Conservation (phyloP, 768 basidiomycete species). For the Tephrocybe sp. region DNA sequence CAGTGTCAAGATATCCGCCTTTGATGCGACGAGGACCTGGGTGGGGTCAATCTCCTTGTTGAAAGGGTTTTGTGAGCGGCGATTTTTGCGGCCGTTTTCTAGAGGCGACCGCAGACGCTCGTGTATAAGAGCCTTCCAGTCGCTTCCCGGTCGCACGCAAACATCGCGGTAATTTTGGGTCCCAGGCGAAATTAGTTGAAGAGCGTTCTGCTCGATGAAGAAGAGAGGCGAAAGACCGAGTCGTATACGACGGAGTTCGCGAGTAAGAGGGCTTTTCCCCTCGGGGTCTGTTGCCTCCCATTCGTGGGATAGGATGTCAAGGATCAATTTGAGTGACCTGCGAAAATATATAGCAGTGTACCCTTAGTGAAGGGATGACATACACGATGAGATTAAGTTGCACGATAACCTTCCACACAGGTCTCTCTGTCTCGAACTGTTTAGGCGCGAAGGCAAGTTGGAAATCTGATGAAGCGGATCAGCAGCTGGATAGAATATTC, state of each 20-base stretch:
- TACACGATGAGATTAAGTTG: conserved; percentile 72
- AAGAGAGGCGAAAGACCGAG: conserved; percentile 48
- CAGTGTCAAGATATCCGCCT: conserved; percentile 58
- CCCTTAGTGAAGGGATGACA: conserved; percentile 4
- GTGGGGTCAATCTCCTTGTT: conserved; percentile 45
- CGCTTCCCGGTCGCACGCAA: conserved; percentile 55
- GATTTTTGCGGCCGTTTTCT: conserved; percentile 2
- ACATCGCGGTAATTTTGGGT: conserved; percentile 32
- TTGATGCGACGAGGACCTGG: conserved; percentile 48
- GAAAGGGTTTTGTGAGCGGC: conserved; percentile 23
- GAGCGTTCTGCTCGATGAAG: conserved; percentile 53
- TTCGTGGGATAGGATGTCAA: conserved; percentile 53
- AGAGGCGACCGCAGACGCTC: conserved; percentile 3
- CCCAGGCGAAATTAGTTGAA: conserved; percentile 50
- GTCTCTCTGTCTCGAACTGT: conserved; percentile 56
- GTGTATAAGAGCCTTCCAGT: conserved; percentile 54
- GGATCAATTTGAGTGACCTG: conserved; percentile 59
- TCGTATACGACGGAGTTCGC: conserved; percentile 31
- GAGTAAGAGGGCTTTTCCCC: conserved; percentile 18
- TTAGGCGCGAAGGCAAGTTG: conserved; percentile 64
- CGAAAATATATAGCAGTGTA: neutral
- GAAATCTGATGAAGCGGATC: conserved; percentile 46
- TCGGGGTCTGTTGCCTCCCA: conserved; percentile 25
- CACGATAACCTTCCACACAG: conserved; percentile 63
- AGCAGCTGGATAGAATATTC: neutral